Conservation (phyloP, 1,139 yeast species). For the Meyerozyma guilliermondii region DNA sequence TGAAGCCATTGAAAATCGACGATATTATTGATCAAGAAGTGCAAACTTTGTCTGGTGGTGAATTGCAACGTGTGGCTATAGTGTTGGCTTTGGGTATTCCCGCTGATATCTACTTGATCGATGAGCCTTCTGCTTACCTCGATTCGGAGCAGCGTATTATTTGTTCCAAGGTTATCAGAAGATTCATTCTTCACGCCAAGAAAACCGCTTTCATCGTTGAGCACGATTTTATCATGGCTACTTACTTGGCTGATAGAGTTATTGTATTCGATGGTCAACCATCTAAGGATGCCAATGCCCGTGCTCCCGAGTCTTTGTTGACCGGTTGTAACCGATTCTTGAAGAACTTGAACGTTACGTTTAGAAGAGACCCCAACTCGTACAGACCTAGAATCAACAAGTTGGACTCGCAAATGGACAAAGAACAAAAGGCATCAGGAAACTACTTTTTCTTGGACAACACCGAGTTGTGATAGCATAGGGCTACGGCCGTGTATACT, state of each 20-base stretch:
- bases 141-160: conserved; percentile 99
- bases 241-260: conserved; percentile 96
- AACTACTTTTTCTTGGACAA: conserved; percentile 93
- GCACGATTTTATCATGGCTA: conserved; percentile 99
- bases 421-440: conserved; percentile 87
- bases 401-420: conserved; percentile 96
- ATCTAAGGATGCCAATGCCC: conserved; percentile 76
- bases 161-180: conserved; percentile 96
- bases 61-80: conserved; percentile 97
- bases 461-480: conserved; percentile 34
- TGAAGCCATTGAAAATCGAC: conserved; percentile 90
- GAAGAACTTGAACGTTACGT: conserved; percentile 94
- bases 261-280: conserved; percentile 97
- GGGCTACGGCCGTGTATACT: neutral
- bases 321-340: conserved; percentile 97
- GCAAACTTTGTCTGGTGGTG: conserved; percentile 98
- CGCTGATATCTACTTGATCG: conserved; percentile 94
- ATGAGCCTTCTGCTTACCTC: conserved; percentile 97
- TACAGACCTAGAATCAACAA: conserved; percentile 98
- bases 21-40: conserved; percentile 96
- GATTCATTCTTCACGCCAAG: conserved; percentile 92
- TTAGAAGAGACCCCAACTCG: conserved; percentile 97
- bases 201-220: conserved; percentile 97
- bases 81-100: conserved; percentile 89
- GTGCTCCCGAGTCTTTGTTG: conserved; percentile 83